Percentiles rank a stretch among this genome's conserved stretches.
Conservation (phyloP, 1,139 yeast species). For the Pichia sp. region DNA sequence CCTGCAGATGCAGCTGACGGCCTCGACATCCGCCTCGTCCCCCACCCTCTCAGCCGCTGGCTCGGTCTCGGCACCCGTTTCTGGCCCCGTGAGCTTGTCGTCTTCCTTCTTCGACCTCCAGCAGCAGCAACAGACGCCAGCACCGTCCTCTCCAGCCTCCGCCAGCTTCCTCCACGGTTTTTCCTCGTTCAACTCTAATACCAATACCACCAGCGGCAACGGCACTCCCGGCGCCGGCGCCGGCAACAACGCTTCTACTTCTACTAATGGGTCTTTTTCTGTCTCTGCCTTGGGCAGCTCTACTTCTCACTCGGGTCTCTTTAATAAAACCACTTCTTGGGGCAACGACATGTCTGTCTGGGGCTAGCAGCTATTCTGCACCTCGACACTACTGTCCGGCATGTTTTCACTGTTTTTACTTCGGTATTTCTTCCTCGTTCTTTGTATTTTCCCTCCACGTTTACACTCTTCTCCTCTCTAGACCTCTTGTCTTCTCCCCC, state of each 20-base stretch:
- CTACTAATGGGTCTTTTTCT: neutral
- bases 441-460: neutral
- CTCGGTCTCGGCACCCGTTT: neutral
- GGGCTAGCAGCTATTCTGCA: constrained; percentile 11
- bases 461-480: neutral
- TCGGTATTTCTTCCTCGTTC: neutral
- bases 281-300: constrained; percentile 4
- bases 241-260: neutral
- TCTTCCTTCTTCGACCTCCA: constrained; percentile 6
- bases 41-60: neutral
- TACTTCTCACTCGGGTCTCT: constrained; percentile 4
- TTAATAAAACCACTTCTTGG: constrained; percentile 11
- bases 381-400: neutral
- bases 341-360: constrained; percentile 19
- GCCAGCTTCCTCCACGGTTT: neutral
- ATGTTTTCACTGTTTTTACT: neutral
- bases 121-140: neutral
- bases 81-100: neutral
- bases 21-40: neutral
- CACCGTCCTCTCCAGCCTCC: neutral
- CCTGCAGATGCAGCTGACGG: neutral
- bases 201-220: neutral
- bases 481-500: neutral
- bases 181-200: constrained; percentile 1
- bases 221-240: neutral